These are phyloP conservation scores for Fusarium sp. DNA, from an alignment of 2,329 filamentous ascomycete genomes.

Conservation along the genomic window DNA sequence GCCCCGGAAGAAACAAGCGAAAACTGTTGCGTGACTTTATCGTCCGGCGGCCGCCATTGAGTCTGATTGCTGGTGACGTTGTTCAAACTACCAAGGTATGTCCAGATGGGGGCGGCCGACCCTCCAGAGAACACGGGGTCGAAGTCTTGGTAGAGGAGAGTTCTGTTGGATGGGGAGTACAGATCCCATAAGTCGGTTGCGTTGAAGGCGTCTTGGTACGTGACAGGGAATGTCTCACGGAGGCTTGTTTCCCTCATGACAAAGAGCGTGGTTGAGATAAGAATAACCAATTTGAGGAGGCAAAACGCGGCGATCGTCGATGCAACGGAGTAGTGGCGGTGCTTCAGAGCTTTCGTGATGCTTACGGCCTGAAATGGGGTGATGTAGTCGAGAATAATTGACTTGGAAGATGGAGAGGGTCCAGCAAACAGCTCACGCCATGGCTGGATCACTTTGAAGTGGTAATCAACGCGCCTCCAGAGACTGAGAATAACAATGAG, in stretches of 20 bases:
- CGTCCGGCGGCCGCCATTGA: neutral
- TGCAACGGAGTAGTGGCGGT: neutral
- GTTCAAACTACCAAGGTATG: neutral
- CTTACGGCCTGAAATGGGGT: neutral
- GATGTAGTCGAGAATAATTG: neutral
- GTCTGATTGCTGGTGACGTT: neutral
- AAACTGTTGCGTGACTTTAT: neutral
- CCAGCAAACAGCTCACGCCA: neutral
- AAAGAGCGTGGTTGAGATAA: neutral
- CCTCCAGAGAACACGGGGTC: neutral
- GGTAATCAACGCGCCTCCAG: neutral
- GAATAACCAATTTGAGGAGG: neutral
- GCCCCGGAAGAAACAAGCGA: neutral
- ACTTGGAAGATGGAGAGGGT: neutral
- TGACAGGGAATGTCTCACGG: neutral
- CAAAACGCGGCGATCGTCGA: neutral
- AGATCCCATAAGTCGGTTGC: neutral
- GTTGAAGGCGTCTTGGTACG: neutral
- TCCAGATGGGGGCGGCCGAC: neutral
- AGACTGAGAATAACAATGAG: neutral
- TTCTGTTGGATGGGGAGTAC: neutral
- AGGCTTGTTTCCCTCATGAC: neutral
- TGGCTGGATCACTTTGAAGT: neutral
- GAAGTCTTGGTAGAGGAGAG: neutral
- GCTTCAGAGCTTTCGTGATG: neutral